phyloP scores from a whole-genome alignment of 495 filamentous ascomycete species.

The Aspergillus egyptiacus region DNA sequence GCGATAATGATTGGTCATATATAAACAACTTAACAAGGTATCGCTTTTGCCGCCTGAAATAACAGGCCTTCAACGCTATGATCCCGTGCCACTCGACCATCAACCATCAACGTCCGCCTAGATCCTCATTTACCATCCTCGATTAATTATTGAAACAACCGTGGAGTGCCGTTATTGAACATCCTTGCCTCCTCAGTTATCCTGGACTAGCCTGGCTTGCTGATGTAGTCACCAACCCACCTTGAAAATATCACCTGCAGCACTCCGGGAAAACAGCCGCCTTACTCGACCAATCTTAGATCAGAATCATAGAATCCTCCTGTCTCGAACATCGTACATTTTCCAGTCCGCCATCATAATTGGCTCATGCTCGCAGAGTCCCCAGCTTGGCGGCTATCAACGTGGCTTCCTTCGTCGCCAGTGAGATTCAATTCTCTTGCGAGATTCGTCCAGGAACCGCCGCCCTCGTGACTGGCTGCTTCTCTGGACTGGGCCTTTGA shows the following conservation, averaged over 20 bases:
- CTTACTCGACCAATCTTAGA: conserved; percentile 16
- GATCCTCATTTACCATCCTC: no score
- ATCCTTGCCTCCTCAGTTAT: no score
- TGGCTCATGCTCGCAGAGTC: conserved; percentile 9
- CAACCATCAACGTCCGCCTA: no score
- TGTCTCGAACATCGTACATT: conserved; percentile 3
- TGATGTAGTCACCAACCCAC: not conserved
- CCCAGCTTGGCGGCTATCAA: conserved; percentile 15
- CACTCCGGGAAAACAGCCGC: conserved; percentile 14
- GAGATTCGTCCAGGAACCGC: conserved; percentile 17
- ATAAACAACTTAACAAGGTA: no score
- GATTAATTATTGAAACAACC: no score
- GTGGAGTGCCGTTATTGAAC: no score
- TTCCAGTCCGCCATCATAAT: conserved; percentile 5
- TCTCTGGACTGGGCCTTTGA: not conserved
- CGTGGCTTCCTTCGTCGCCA: conserved; percentile 21
- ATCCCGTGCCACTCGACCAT: no score
- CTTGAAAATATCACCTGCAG: conserved; percentile 13
- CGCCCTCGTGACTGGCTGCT: conserved; percentile 13
- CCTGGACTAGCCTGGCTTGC: not conserved
- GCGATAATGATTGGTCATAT: not conserved
- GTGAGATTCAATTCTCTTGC: conserved; percentile 12
- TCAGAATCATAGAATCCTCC: conserved; percentile 5
- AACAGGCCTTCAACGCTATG: conserved; percentile 7
- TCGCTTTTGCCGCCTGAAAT: conserved; percentile 20